Evolutionary conservation across 2,329 filamentous ascomycete species (phyloP).

Genomic region (Grosmannia penicillata): DNA sequence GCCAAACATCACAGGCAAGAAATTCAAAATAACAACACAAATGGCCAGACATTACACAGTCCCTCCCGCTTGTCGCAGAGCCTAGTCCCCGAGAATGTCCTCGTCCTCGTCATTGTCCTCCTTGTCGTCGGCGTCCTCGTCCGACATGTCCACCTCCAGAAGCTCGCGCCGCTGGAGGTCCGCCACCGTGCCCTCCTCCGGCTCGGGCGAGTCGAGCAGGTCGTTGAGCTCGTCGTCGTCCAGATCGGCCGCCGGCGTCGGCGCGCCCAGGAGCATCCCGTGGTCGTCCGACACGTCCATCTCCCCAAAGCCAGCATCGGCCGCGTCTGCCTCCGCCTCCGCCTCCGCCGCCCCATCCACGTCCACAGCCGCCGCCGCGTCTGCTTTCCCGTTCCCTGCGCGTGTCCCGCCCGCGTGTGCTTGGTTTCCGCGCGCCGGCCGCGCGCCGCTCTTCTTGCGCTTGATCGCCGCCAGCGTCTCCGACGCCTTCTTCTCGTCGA

Average conservation of each 20-base stretch:
- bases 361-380: no score
- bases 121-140: constrained; percentile 26
- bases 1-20: no score
- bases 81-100: constrained; percentile 29
- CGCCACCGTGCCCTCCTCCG: constrained; percentile 43
- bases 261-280: constrained; percentile 8
- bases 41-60: no score
- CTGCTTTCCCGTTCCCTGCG: no score
- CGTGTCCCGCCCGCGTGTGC: no score
- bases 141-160: constrained; percentile 33
- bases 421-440: constrained; percentile 3
- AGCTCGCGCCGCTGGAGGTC: constrained; percentile 40
- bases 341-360: constrained; percentile 20
- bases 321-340: constrained; percentile 11
- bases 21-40: no score
- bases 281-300: not conserved
- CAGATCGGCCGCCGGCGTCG: constrained; percentile 9
- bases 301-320: constrained; percentile 15
- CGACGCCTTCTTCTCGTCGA: constrained; percentile 54
- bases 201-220: constrained; percentile 31
- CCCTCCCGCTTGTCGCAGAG: no score
- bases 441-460: constrained; percentile 23
- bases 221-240: constrained; percentile 15
- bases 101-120: constrained; percentile 18
- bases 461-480: constrained; percentile 19